Percentiles rank a stretch among this genome's conserved stretches.
phyloP scores from a whole-genome alignment of 805 yeast genomes.

The Kazachstania taianensis region DNA sequence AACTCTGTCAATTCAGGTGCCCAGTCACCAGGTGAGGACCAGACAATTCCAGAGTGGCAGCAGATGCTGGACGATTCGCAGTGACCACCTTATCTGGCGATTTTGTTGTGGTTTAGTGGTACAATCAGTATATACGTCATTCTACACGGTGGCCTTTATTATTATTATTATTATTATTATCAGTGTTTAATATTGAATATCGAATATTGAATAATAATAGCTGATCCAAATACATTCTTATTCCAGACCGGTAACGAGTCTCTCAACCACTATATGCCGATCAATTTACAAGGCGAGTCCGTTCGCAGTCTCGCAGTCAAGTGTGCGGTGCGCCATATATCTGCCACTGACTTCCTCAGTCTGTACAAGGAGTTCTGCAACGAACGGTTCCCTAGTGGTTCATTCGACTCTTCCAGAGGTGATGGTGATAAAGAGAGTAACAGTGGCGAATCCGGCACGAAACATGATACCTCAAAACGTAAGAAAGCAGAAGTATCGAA shows the following conservation, averaged over 20 bases:
- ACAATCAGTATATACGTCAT: too few species aligned
- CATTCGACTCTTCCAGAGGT: conserved; percentile 3
- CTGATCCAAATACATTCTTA: too few species aligned
- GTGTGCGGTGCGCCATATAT: conserved; percentile 22
- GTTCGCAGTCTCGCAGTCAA: conserved; percentile 18
- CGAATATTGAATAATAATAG: too few species aligned
- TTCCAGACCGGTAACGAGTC: too few species aligned
- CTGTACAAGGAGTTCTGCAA: conserved; percentile 28
- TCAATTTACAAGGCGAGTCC: conserved; percentile 14
- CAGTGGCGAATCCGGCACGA: conserved; percentile 3
- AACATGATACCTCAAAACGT: neutral
- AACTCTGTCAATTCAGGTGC: conserved; percentile 18
- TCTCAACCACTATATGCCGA: too few species aligned
- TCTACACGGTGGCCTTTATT: too few species aligned
- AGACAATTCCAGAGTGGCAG: conserved; percentile 19
- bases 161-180: too few species aligned
- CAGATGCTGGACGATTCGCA: conserved; percentile 6
- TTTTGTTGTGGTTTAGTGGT: too few species aligned
- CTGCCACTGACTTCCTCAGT: conserved; percentile 22
- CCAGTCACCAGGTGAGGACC: conserved; percentile 1
- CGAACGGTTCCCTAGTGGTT: conserved; percentile 13
- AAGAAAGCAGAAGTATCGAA: conserved; percentile 9
- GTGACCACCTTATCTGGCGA: too few species aligned
- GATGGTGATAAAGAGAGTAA: conserved; percentile 13
- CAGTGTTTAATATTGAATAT: too few species aligned